Evolutionary conservation across 768 basidiomycete genomes (phyloP), one percentile per base, ranked within the genome.

Genomic region (Rhodotorula babjevae): DNA sequence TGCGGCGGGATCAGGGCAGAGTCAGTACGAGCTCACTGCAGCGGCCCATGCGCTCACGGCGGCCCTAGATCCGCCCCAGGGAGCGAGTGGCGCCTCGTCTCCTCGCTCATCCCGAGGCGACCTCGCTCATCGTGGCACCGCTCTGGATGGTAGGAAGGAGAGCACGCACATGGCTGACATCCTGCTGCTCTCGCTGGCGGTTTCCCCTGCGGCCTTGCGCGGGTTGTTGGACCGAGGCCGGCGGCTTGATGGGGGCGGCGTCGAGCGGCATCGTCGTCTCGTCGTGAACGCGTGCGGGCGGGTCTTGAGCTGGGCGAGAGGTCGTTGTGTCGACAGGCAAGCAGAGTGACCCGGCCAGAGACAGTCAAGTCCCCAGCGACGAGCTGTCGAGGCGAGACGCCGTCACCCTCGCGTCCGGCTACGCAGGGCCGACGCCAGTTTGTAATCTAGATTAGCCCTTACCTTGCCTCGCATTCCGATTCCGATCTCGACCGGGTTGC

Each of bases 1-100:
- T 95, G 89, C 47, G 31, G 44, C 6, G 42, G 18, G 47, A 12
- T 9, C n/a, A 15, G 14, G 1, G n/a, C 0, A 15, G 9, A 29
- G 53, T 55, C 8, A 29, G 16, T 29, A 23, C 25, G 8, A 3
- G 1, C 27, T 12, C 50, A 6, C 23, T 25, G 23, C 50, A 23
- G 50, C 50, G 27, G 50, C 50, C 23, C 50, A 6, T 25, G 23
- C 44, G 8, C 44, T 46, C 23, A 5, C 36, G 36, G 5, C 36
- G 4, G 36, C 36, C 36, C 9, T 9, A 9, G 5, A 9, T 36
- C 36, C 36, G 36, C 36, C 36, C 4, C 36, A 36, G 36, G 9
- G 36, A 23, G 23, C 23, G 50, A 27, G 50, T 52, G 50, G 50
- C 50, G 50, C 25, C 8, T 52, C 50, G 11, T 3, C 50, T 5